Base-by-base conservation (phyloP, 345 rosid species). In the Populus pruinosa region DNA sequence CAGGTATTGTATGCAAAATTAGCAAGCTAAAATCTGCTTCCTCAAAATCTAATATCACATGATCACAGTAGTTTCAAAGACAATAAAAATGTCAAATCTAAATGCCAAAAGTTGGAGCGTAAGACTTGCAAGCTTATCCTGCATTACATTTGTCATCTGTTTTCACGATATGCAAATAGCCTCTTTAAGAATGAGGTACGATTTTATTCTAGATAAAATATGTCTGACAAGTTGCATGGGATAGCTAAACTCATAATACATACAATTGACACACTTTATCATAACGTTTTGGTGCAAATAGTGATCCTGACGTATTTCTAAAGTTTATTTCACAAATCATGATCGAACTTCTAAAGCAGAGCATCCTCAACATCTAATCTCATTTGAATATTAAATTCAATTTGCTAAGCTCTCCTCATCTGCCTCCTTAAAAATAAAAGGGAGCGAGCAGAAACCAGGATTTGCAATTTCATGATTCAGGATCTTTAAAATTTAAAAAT, bases 391-490 rank as follows among this genome's bases (percentile, higher is more conserved):
- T 44, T 3, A 39, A 67, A 47, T 12, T 44, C 33, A 49, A 47
- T 47, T 43, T n/a, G 77, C 31, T 65, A 70, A 47, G 62, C 77
- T 75, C 41, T 43, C 44, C 50, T 44, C 11, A 44, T 64, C 44
- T 18, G 47, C 43, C 49, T 27, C 56, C 9, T 23, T 55, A 16
- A 16, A 43, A 72, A 21, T 11, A 13, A 13, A 10, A 39, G 47
- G 36, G 61, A 21, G 8, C 6, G 16, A 71, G 21, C 7, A 59
- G 76, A 43, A 61, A 73, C 16, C 9, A 43, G 23, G 21, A 10
- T 29, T 9, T 23, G 44, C 17, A 71, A 38, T 12, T 59, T 39
- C 17, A 12, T 25, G 29, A 53, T 72, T 55, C 41, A n/a, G 49
- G 44, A 18, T 78, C 33, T 10, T 29, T 69, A n/a, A n/a, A 29